phyloP scores from a whole-genome alignment of 208 protist species.

The Porcisia deanei region DNA sequence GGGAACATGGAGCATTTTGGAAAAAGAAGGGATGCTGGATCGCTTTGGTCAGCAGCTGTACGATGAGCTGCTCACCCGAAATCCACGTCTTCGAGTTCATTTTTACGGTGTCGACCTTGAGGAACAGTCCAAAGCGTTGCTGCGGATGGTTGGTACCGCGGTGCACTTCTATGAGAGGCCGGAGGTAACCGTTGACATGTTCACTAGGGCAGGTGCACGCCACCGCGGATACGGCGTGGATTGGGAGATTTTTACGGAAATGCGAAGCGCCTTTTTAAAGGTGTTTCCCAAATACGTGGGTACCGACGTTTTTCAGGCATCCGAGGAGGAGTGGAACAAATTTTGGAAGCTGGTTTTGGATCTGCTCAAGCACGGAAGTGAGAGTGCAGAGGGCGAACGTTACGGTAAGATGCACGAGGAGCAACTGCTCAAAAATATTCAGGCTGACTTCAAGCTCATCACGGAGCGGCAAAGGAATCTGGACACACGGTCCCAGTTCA shows the following conservation, averaged over 20 bases:
- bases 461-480: slow-evolving; percentile 46
- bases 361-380: slow-evolving; percentile 52
- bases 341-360: slow-evolving; percentile 65
- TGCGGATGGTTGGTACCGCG: slow-evolving; percentile 66
- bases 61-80: slow-evolving; percentile 54
- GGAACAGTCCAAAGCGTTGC: slow-evolving; percentile 59
- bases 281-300: slow-evolving; percentile 78
- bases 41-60: slow-evolving; percentile 64
- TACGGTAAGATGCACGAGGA: slow-evolving; percentile 51
- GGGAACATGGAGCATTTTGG: slow-evolving; percentile 66
- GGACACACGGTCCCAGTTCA: slow-evolving; percentile 54
- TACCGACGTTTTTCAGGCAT: slow-evolving; percentile 46
- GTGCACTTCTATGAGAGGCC: slow-evolving; percentile 75
- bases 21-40: slow-evolving; percentile 54
- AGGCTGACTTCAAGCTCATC: slow-evolving; percentile 63
- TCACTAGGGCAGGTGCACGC: slow-evolving; percentile 61
- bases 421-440: slow-evolving; percentile 46
- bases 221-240: slow-evolving; percentile 73
- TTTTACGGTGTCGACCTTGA: slow-evolving; percentile 67
- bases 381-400: slow-evolving; percentile 53
- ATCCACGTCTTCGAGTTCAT: slow-evolving; percentile 47
- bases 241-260: slow-evolving; percentile 45
- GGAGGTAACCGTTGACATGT: slow-evolving; percentile 55
- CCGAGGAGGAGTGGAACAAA: slow-evolving; percentile 62
- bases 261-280: slow-evolving; percentile 69